These are phyloP conservation scores for Penicillium nordicum DNA, from an alignment of 2,329 filamentous ascomycete species.

Conservation along the genomic window DNA sequence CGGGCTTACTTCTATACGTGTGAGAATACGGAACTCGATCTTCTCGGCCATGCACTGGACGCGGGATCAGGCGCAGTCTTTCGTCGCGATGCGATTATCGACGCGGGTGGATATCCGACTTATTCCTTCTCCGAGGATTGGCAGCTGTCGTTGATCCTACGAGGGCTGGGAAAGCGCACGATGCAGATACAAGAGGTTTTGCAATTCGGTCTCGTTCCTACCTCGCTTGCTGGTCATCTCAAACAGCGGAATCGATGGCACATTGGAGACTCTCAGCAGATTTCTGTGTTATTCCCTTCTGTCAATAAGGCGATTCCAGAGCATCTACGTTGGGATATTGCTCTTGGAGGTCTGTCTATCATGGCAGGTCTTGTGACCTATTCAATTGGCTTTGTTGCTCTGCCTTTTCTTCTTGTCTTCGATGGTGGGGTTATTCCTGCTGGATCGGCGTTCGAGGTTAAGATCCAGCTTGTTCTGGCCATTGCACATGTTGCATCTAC, in stretches of 20 bases:
- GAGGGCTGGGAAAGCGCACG: slow-evolving; percentile 28
- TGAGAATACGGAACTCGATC: slow-evolving; percentile 33
- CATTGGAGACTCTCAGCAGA: slow-evolving; percentile 32
- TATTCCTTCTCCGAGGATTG: slow-evolving; percentile 37
- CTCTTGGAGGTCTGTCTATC: slow-evolving; percentile 21
- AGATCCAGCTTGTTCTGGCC: slow-evolving; percentile 16
- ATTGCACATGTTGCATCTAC: slow-evolving; percentile 10
- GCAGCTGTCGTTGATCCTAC: slow-evolving; percentile 33
- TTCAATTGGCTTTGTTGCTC: slow-evolving; percentile 15
- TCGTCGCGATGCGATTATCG: slow-evolving; percentile 29
- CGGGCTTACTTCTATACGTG: slow-evolving; percentile 33
- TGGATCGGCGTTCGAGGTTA: slow-evolving; percentile 3
- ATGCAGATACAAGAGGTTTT: slow-evolving; percentile 32
- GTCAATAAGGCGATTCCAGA: slow-evolving; percentile 6
- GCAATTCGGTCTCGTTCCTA: slow-evolving; percentile 35
- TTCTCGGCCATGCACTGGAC: slow-evolving; percentile 28
- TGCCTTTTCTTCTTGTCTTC: slow-evolving; percentile 21
- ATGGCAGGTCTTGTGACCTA: slow-evolving; percentile 17
- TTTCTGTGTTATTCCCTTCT: slow-evolving; percentile 14
- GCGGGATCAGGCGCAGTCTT: slow-evolving; percentile 37
- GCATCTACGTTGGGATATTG: slow-evolving; percentile 21
- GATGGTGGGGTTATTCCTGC: slow-evolving; percentile 16
- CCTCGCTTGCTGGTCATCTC: slow-evolving; percentile 35
- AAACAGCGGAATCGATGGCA: slow-evolving; percentile 39
- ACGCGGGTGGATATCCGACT: slow-evolving; percentile 34